Evolutionary conservation across 768 basidiomycete genomes (phyloP).

Genomic region (Sporobolomyces roseus): DNA sequence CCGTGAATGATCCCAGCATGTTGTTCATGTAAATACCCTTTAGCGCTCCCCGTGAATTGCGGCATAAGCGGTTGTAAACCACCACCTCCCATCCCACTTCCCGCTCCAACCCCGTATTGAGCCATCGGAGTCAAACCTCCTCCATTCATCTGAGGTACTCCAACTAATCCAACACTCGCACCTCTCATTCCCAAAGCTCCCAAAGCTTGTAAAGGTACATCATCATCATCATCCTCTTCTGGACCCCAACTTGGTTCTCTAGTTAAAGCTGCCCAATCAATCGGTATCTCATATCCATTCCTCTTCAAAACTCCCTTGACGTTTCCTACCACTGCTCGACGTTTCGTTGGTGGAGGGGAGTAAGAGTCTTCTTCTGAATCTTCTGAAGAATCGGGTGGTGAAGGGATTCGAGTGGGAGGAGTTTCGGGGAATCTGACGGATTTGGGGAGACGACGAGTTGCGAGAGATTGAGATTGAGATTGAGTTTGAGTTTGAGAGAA

Average conservation of each 20-base stretch:
- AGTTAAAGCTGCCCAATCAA: slow-evolving; percentile 35
- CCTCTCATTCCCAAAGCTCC: slow-evolving; percentile 29
- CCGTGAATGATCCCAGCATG: background rate
- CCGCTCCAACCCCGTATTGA: background rate
- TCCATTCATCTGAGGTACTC: background rate
- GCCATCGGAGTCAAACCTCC: background rate
- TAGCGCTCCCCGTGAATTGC: slow-evolving; percentile 33
- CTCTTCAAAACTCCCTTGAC: too few relatives aligned
- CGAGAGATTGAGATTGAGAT: background rate
- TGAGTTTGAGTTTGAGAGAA: background rate
- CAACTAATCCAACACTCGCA: slow-evolving; percentile 26
- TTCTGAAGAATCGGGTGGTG: background rate
- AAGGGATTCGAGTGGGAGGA: slow-evolving; percentile 15
- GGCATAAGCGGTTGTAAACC: slow-evolving; percentile 20
- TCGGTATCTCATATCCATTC: too few relatives aligned
- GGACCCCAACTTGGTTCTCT: background rate
- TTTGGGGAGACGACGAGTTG: slow-evolving; percentile 3
- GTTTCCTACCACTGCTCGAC: too few relatives aligned
- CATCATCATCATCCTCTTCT: background rate
- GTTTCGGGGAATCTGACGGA: slow-evolving; percentile 19
- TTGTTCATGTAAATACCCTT: slow-evolving; percentile 28
- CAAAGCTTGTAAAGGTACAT: slow-evolving; percentile 23
- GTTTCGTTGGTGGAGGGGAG: background rate
- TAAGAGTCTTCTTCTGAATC: background rate
- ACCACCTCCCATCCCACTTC: too few relatives aligned